Percentiles rank a stretch among this genome's conserved stretches.
Conservation (phyloP, 305 asterid genomes). For the Solanum hybrid region DNA sequence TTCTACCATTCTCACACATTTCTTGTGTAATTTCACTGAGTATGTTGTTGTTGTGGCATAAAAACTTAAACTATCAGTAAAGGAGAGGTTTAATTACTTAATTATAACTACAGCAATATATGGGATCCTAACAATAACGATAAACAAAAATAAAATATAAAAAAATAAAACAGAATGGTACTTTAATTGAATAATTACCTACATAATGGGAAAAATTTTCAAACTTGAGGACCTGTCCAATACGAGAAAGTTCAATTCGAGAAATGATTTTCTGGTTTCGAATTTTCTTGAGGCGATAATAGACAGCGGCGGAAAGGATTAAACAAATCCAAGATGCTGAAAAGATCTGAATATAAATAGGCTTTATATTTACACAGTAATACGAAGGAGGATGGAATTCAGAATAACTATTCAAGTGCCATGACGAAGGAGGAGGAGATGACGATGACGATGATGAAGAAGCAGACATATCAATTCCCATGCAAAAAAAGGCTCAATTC, state of each 20-base stretch:
- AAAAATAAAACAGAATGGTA: background rate
- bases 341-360: conserved; percentile 37
- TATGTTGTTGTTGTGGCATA: background rate
- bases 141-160: background rate
- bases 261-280: conserved; percentile 55
- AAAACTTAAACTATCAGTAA: background rate
- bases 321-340: conserved; percentile 67
- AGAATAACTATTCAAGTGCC: background rate
- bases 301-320: conserved; percentile 55
- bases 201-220: conserved; percentile 85
- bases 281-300: conserved; percentile 44
- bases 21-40: background rate
- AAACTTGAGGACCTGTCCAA: conserved; percentile 52
- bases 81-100: background rate
- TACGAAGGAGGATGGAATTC: background rate
- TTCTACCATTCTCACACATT: background rate
- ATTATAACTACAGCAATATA: background rate
- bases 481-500: background rate
- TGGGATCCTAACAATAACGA: background rate
- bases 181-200: conserved; percentile 35
- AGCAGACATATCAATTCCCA: background rate
- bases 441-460: background rate
- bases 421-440: background rate
- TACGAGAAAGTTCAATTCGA: conserved; percentile 34
- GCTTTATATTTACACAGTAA: conserved; percentile 1